Evolutionary conservation across 148 eudicot genomes (phyloP).

Genomic region (Dianthus caryophyllus): DNA sequence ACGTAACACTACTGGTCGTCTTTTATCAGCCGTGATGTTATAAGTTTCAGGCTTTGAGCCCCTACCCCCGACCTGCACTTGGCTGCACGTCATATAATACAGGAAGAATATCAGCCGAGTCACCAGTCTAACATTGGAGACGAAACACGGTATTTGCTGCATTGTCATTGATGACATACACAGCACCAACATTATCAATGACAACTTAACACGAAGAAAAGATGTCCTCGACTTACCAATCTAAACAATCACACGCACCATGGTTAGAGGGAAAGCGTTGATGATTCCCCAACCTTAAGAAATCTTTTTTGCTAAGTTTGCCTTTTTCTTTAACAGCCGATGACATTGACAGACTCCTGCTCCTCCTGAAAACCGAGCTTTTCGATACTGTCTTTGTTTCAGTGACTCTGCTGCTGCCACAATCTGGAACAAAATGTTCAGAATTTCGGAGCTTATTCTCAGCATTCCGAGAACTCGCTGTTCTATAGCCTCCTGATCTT

Average conservation of each 20-base stretch:
- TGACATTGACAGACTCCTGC: slow-evolving; percentile 22
- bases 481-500: slow-evolving; percentile 1
- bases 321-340: slow-evolving; percentile 10
- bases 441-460: slow-evolving; percentile 14
- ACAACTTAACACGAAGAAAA: too few species aligned
- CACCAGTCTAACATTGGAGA: background rate
- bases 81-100: slow-evolving; percentile 13
- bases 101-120: slow-evolving; percentile 1
- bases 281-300: slow-evolving; percentile 4
- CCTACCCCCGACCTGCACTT: slow-evolving; percentile 1
- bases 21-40: slow-evolving; percentile 8
- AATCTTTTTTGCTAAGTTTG: slow-evolving; percentile 9
- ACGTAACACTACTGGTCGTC: slow-evolving; percentile 10
- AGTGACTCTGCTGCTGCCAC: slow-evolving; percentile 18
- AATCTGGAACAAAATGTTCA: slow-evolving; percentile 9
- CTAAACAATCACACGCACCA: slow-evolving; percentile 20
- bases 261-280: slow-evolving; percentile 21
- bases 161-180: background rate
- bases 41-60: slow-evolving; percentile 11
- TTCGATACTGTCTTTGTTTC: slow-evolving; percentile 21
- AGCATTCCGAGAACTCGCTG: slow-evolving; percentile 12
- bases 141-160: background rate
- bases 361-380: slow-evolving; percentile 20
- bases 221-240: slow-evolving; percentile 9
- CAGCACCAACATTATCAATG: too few species aligned